A percentile compares a stretch with the other conserved stretches of the same genome.
phyloP scores from a whole-genome alignment of 805 yeast genomes.

The Pichia kluyveri region DNA sequence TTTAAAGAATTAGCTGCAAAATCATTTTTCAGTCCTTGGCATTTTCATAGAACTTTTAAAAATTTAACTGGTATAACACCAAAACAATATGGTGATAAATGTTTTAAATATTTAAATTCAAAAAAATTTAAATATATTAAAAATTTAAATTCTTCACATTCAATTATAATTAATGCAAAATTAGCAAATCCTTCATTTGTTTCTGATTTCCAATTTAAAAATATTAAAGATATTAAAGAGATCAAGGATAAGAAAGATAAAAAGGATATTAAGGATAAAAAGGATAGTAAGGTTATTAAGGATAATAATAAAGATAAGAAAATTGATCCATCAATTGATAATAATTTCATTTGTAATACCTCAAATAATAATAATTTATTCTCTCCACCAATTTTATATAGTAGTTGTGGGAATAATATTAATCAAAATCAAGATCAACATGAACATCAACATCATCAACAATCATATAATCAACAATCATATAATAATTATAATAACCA shows the following conservation, averaged over 20 bases:
- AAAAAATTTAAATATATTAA: constrained; percentile 15
- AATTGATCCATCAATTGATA: neutral
- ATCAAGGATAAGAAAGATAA: too few relatives aligned
- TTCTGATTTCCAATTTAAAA: constrained; percentile 10
- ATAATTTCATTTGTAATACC: neutral
- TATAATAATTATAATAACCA: too few relatives aligned
- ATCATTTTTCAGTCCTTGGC: constrained; percentile 83
- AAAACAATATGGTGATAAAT: constrained; percentile 79
- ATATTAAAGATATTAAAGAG: too few relatives aligned
- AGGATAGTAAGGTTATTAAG: neutral
- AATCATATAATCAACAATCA: too few relatives aligned
- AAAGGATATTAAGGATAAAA: neutral
- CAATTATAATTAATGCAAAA: constrained; percentile 24
- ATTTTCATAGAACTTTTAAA: constrained; percentile 85
- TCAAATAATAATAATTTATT: neutral
- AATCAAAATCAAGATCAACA: too few relatives aligned
- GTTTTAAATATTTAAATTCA: constrained; percentile 49
- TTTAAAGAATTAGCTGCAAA: constrained; percentile 84
- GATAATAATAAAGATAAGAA: too few relatives aligned
- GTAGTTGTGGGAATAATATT: too few relatives aligned
- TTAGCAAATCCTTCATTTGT: constrained; percentile 27
- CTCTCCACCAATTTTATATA: too few relatives aligned
- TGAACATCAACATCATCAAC: too few relatives aligned
- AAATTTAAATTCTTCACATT: constrained; percentile 9
- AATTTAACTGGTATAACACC: constrained; percentile 82